Evolutionary conservation across 2,329 filamentous ascomycete genomes (phyloP).

Genomic region (Microascus cirrosus): DNA sequence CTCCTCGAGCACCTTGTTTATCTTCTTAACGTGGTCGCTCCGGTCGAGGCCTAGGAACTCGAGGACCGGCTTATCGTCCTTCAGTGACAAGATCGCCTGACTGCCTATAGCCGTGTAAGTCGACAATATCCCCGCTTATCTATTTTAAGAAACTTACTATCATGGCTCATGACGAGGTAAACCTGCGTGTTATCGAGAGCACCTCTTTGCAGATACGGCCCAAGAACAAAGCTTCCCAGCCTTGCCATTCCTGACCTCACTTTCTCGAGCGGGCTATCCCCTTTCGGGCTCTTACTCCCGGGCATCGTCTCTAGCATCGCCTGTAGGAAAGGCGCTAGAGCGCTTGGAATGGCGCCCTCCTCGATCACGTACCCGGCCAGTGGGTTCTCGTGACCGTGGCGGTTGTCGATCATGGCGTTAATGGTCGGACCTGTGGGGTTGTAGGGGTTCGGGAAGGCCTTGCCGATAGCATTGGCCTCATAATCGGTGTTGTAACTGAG

Average conservation of each 20-base stretch:
- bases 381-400: constrained; percentile 37
- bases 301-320: constrained; percentile 43
- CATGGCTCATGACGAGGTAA: constrained; percentile 58
- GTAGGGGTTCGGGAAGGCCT: constrained; percentile 32
- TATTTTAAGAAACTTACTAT: constrained; percentile 27
- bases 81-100: constrained; percentile 46
- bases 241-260: constrained; percentile 35
- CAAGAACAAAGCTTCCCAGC: constrained; percentile 42
- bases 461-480: constrained; percentile 44
- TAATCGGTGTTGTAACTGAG: constrained; percentile 46
- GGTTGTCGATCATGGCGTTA: constrained; percentile 49
- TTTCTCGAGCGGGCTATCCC: constrained; percentile 24
- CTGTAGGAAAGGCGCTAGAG: constrained; percentile 44
- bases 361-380: constrained; percentile 54
- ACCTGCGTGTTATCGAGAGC: constrained; percentile 49
- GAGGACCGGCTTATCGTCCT: constrained; percentile 47
- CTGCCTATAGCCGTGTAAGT: constrained; percentile 24
- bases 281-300: constrained; percentile 26
- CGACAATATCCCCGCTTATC: background rate
- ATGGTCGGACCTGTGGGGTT: constrained; percentile 51
- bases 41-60: constrained; percentile 48
- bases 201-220: constrained; percentile 43
- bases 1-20: constrained; percentile 39
- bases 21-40: constrained; percentile 38
- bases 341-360: constrained; percentile 49